phyloP scores from a whole-genome alignment of 2,329 filamentous ascomycete genomes.

The Ilyonectria sp. region DNA sequence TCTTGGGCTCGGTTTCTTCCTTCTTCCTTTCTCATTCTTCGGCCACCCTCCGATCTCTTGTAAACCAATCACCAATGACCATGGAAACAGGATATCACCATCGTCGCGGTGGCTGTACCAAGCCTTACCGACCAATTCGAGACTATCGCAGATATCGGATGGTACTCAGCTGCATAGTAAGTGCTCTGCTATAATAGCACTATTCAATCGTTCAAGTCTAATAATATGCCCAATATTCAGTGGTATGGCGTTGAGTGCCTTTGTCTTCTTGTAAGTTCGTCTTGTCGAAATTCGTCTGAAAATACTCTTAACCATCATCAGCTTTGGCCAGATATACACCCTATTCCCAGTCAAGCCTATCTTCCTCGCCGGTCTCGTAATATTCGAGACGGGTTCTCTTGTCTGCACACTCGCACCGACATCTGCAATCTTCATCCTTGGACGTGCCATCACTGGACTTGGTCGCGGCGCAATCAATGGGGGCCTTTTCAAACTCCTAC shows the following conservation, averaged over 20 bases:
- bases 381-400: conserved; percentile 53
- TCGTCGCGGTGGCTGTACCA: conserved; percentile 42
- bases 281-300: accelerated
- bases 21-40: not conserved
- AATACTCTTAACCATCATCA: not conserved
- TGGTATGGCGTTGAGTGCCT: conserved; percentile 44
- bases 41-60: not conserved
- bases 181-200: accelerated
- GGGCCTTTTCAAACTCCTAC: conserved; percentile 43
- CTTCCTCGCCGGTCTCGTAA: conserved; percentile 47
- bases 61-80: not conserved
- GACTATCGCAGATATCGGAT: conserved; percentile 46
- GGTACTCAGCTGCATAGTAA: conserved; percentile 48
- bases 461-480: conserved; percentile 48
- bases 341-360: conserved; percentile 49
- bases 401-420: conserved; percentile 54
- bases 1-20: not conserved
- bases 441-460: conserved; percentile 55
- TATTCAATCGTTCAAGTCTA: not conserved
- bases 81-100: conserved; percentile 37
- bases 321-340: conserved; percentile 51
- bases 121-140: conserved; percentile 45
- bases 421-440: conserved; percentile 54
- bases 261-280: conserved; percentile 40
- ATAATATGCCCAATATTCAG: conserved; percentile 2